Evolutionary conservation across 2,329 filamentous ascomycete species (phyloP), one percentile per base, ranked within the genome.

Genomic region (Macrophomina pseudophaseolina): DNA sequence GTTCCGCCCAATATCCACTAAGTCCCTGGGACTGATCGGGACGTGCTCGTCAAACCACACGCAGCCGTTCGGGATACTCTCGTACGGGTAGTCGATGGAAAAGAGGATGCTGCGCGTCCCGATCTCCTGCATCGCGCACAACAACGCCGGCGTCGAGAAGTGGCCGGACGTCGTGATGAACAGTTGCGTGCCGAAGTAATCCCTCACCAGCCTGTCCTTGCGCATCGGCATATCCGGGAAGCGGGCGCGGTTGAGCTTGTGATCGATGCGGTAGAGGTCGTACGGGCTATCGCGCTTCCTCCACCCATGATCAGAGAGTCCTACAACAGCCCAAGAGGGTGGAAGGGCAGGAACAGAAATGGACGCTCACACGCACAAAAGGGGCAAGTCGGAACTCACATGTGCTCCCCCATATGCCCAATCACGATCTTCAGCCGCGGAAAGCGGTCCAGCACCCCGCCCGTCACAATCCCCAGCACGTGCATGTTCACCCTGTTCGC

Each of bases 131-230:
- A 84, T 77, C 52, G 81, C 82, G 62, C 80, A 86, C 68, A 85
- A 78, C 52, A 87, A 73, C 1, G 84, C 84, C 0, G 81, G 74
- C 0, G 84, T 86, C 0, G 83, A 86, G 70, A 87, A 87, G 71
- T 87, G 83, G 0, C 85, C 86, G 64, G 79, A 82, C 0, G 85
- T 87, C 3, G 86, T 87, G 69, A 87, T 82, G 82, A 83, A 87
- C 65, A 87, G 76, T 72, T 87, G 87, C 42, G 80, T 69, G 28
- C 77, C 78, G 73, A 87, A 87, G 74, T 87, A 87, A n/a, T 87
- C 80, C n/a, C 79, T 78, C 69, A 80, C 83, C 0, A 84, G 78
- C 0, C 81, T 81, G 75, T 85, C 84, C 80, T 85, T 84, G 56
- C 84, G 73, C 40, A 59, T 59, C 38, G 40, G 38, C 40, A 59